phyloP scores from a whole-genome alignment of 2,329 filamentous ascomycete genomes.

The Fusarium heterosporum region DNA sequence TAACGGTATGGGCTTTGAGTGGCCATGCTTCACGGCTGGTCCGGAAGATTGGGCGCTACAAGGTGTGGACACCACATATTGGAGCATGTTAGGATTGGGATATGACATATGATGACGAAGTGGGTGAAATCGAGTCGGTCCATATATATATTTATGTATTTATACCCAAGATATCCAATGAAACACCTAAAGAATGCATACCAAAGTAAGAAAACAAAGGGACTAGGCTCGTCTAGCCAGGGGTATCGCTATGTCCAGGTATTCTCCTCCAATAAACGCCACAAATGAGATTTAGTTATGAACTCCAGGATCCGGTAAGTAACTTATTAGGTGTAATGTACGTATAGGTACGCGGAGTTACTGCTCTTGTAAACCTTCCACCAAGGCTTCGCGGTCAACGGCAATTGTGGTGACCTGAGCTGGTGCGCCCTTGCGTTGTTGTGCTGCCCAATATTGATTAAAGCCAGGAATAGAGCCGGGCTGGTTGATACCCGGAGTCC shows the following conservation, averaged over 20 bases:
- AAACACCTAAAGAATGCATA: slow-evolving; percentile 34
- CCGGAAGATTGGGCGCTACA: slow-evolving; percentile 57
- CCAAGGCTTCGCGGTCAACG: slow-evolving; percentile 70
- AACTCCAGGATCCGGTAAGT: slow-evolving; percentile 37
- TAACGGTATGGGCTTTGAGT: slow-evolving; percentile 33
- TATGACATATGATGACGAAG: slow-evolving; percentile 21
- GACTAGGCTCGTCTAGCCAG: slow-evolving; percentile 42
- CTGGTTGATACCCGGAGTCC: slow-evolving; percentile 82
- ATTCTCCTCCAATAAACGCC: slow-evolving; percentile 41
- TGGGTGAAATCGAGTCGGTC: slow-evolving; percentile 15
- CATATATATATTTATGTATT: slow-evolving; percentile 24
- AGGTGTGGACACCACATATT: slow-evolving; percentile 54
- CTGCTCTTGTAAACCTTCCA: slow-evolving; percentile 63
- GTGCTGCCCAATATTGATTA: slow-evolving; percentile 64
- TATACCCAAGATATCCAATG: slow-evolving; percentile 33
- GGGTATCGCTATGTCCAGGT: slow-evolving; percentile 46
- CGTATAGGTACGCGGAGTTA: neutral
- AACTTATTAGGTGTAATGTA: slow-evolving; percentile 25
- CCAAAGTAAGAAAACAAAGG: slow-evolving; percentile 28
- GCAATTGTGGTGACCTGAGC: slow-evolving; percentile 67
- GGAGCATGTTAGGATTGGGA: slow-evolving; percentile 49
- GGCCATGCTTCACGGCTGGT: slow-evolving; percentile 48
- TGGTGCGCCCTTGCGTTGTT: slow-evolving; percentile 64
- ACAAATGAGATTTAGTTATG: slow-evolving; percentile 35
- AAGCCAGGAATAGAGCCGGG: slow-evolving; percentile 80